A percentile compares a stretch with the other conserved stretches of the same genome.
Evolutionary conservation across 169 alveolate genomes (phyloP).

Genomic region (Cyclospora cayetanensis): DNA sequence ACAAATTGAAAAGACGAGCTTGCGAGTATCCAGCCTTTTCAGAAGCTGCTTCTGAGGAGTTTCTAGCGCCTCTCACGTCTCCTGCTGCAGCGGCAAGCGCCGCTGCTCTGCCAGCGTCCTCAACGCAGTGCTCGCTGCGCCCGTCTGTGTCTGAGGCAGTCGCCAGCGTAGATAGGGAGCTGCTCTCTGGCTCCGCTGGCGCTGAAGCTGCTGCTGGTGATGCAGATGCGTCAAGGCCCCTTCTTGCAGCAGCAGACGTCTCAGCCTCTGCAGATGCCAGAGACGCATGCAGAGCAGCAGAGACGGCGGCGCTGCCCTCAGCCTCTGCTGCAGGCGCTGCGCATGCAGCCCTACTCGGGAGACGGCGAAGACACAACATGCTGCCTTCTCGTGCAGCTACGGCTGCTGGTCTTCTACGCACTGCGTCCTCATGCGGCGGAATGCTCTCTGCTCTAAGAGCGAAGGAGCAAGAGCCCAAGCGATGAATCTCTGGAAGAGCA

Average conservation of each 20-base stretch:
- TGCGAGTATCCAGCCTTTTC: neutral
- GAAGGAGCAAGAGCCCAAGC: neutral
- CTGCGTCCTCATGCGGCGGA: neutral
- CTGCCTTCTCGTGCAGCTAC: neutral
- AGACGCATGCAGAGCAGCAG: neutral
- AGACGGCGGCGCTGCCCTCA: neutral
- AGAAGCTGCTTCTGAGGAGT: conserved; percentile 2
- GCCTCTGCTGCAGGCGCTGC: conserved; percentile 7
- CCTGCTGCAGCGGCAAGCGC: no score
- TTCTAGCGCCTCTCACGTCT: no score
- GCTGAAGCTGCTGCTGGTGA: neutral
- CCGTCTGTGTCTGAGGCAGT: no score
- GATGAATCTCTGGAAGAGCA: neutral
- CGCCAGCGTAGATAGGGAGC: no score
- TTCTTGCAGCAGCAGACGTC: neutral
- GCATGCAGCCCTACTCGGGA: neutral
- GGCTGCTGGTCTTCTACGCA: neutral
- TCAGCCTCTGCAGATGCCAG: neutral
- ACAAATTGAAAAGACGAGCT: neutral
- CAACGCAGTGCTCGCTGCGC: no score
- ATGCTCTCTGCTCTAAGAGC: neutral
- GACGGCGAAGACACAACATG: neutral
- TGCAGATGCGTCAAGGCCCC: neutral
- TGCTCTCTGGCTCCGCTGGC: no score
- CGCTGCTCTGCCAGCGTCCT: no score